These are phyloP conservation scores for Dalbergia cultrata DNA, from an alignment of 306 rosid genomes.

Conservation along the genomic window DNA sequence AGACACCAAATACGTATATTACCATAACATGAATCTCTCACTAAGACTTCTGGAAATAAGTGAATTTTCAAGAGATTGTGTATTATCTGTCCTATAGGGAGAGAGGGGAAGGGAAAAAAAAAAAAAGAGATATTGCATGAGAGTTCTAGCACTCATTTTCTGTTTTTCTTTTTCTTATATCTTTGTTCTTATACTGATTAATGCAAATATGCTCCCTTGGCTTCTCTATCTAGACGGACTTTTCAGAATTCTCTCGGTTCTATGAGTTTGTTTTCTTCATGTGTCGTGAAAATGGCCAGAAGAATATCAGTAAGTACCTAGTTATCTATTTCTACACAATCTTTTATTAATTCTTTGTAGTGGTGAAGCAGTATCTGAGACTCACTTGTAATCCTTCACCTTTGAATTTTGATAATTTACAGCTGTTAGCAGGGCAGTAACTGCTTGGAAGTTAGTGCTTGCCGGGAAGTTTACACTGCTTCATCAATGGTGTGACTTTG, in stretches of 20 bases:
- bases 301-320: conserved; percentile 81
- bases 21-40: background rate
- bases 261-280: conserved; percentile 90
- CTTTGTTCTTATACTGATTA: conserved; percentile 22
- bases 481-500: conserved; percentile 90
- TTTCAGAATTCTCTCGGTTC: conserved; percentile 81
- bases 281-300: conserved; percentile 95
- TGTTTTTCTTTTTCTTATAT: conserved; percentile 23
- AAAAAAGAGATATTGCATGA: conserved; percentile 1
- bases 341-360: conserved; percentile 39
- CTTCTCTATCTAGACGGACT: conserved; percentile 64
- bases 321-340: background rate
- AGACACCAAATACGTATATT: conserved; percentile 28
- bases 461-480: conserved; percentile 85
- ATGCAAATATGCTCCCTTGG: conserved; percentile 38
- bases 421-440: conserved; percentile 85
- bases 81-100: conserved; percentile 32
- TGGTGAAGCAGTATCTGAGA: conserved; percentile 26
- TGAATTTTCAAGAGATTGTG: conserved; percentile 25
- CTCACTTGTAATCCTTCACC: conserved; percentile 33
- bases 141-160: conserved; percentile 1
- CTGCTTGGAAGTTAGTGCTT: conserved; percentile 91
- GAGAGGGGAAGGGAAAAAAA: background rate
- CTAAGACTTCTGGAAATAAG: conserved; percentile 4
- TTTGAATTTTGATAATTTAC: conserved; percentile 45